A percentile compares a stretch with the other conserved stretches of the same genome.
Conservation (phyloP, 768 basidiomycete genomes). For the Amylocystis lapponica region DNA sequence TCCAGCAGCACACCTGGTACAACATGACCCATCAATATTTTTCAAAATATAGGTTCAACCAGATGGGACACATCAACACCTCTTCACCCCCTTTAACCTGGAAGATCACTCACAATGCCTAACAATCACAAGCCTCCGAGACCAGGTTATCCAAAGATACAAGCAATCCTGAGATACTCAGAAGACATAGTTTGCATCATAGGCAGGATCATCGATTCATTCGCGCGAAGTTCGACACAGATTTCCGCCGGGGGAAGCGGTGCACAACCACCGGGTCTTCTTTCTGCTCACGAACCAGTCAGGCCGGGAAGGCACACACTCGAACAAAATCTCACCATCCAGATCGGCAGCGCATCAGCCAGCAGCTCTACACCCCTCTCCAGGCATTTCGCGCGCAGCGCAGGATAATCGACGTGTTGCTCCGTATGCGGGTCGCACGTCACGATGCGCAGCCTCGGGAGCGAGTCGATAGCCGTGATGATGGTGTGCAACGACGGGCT, state of each 20-base stretch:
- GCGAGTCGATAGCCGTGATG: slow-evolving; percentile 25
- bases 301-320: neutral
- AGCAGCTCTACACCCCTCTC: slow-evolving; percentile 24
- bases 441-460: slow-evolving; percentile 32
- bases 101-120: no score
- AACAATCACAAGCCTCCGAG: no score
- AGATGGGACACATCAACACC: no score
- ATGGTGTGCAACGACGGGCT: slow-evolving; percentile 23
- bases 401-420: slow-evolving; percentile 17
- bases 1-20: no score
- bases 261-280: slow-evolving; percentile 31
- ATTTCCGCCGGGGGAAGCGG: slow-evolving; percentile 31
- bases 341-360: slow-evolving; percentile 25
- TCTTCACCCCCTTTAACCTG: no score
- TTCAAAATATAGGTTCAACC: no score
- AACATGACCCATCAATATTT: no score
- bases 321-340: slow-evolving; percentile 27
- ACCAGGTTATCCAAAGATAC: no score
- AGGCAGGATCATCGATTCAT: slow-evolving; percentile 30
- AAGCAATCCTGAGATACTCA: no score
- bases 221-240: slow-evolving; percentile 30
- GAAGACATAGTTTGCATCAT: no score
- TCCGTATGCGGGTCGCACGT: slow-evolving; percentile 27
- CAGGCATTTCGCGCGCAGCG: slow-evolving; percentile 24
- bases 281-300: slow-evolving; percentile 17